Evolutionary conservation across 768 basidiomycete genomes (phyloP).

Genomic region (Tylopilus subfusipes): DNA sequence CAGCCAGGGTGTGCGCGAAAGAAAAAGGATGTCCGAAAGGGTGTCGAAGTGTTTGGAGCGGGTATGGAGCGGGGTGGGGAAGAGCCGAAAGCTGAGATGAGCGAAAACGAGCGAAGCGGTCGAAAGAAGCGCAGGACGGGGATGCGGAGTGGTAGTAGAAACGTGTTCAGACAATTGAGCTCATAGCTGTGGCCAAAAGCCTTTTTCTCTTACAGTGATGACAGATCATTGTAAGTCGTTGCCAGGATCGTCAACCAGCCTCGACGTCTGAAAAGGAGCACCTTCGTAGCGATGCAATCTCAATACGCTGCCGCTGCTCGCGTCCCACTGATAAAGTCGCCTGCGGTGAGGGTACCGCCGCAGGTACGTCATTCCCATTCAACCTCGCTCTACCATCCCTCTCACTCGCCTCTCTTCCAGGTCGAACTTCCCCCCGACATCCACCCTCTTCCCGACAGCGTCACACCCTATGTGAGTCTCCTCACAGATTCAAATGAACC

Average conservation of each 20-base stretch:
- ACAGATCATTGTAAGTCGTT: slow-evolving; percentile 21
- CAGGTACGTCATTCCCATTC: slow-evolving; percentile 46
- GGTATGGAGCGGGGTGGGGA: slow-evolving; percentile 82
- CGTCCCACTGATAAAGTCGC: slow-evolving; percentile 89
- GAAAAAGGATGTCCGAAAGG: slow-evolving; percentile 45
- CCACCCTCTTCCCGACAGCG: slow-evolving; percentile 89
- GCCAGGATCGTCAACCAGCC: not conserved
- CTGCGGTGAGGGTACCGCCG: slow-evolving; percentile 80
- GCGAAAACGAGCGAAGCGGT: slow-evolving; percentile 71
- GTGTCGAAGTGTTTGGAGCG: slow-evolving; percentile 77
- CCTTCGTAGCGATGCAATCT: slow-evolving; percentile 37
- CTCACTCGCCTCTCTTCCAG: slow-evolving; percentile 40
- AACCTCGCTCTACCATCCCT: not conserved
- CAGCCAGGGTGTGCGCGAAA: slow-evolving; percentile 21
- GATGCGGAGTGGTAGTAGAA: slow-evolving; percentile 87
- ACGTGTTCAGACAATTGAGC: slow-evolving; percentile 53
- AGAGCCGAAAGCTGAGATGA: slow-evolving; percentile 44
- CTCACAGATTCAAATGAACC: not conserved
- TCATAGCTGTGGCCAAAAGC: slow-evolving; percentile 8
- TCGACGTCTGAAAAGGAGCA: not conserved
- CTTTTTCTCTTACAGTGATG: slow-evolving; percentile 6
- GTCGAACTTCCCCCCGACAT: slow-evolving; percentile 86
- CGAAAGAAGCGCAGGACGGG: slow-evolving; percentile 74
- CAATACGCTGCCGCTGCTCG: slow-evolving; percentile 75
- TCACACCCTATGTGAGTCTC: slow-evolving; percentile 75